Conservation (phyloP, 2,329 filamentous ascomycete genomes). For the Aspergillus aculeatinus region DNA sequence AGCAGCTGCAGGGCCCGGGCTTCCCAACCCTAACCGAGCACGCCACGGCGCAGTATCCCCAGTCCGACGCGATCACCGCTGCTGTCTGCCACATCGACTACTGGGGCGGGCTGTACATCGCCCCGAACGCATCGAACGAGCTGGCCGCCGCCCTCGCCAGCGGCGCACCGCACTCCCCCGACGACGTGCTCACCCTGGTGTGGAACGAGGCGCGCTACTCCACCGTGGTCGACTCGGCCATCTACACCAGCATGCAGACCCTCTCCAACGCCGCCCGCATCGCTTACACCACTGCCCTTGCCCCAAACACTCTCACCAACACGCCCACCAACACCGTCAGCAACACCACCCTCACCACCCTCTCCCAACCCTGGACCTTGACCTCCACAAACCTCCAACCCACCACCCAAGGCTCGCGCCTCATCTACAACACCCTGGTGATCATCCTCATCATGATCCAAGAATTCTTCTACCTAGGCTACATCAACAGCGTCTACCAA, state of each 20-base stretch:
- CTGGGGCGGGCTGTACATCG: constrained; percentile 37
- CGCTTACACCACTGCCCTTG: constrained; percentile 32
- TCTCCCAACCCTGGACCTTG: constrained; percentile 42
- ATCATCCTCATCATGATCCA: constrained; percentile 49
- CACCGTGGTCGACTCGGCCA: constrained; percentile 35
- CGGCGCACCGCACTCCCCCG: constrained; percentile 33
- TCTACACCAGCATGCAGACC: constrained; percentile 32
- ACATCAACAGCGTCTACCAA: constrained; percentile 45
- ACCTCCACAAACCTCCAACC: constrained; percentile 40
- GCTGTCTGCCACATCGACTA: constrained; percentile 37
- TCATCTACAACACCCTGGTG: constrained; percentile 48
- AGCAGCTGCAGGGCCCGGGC: constrained; percentile 23
- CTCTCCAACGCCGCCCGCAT: constrained; percentile 36
- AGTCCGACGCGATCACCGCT: constrained; percentile 19
- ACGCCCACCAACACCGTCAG: constrained; percentile 29
- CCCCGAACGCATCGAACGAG: constrained; percentile 37
- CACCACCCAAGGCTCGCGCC: constrained; percentile 42
- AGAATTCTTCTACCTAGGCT: constrained; percentile 51
- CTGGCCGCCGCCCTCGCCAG: constrained; percentile 39
- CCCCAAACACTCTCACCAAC: constrained; percentile 34
- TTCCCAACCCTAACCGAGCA: constrained; percentile 35
- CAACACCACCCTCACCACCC: constrained; percentile 31
- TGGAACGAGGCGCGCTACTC: constrained; percentile 51
- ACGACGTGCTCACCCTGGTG: constrained; percentile 40
- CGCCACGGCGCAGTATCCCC: constrained; percentile 18